phyloP scores from a whole-genome alignment of 2,329 filamentous ascomycete species.

The Cadophora sp. region DNA sequence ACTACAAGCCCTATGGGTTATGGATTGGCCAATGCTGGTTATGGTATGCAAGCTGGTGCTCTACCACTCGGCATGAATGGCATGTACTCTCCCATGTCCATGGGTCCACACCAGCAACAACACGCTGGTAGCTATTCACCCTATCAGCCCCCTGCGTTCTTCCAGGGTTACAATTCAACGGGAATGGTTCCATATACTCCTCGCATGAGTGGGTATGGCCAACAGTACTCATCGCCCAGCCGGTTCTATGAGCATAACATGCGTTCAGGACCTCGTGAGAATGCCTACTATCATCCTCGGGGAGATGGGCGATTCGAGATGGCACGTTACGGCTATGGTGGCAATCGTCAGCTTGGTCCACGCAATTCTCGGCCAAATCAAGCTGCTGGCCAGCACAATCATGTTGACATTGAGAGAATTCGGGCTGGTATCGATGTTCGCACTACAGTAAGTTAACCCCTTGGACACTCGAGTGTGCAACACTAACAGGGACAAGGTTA shows the following conservation, averaged over 20 bases:
- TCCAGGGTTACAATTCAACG: neutral
- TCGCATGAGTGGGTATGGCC: constrained; percentile 1
- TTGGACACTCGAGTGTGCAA: constrained; percentile 20
- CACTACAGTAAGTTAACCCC: constrained; percentile 68
- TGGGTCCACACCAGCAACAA: neutral
- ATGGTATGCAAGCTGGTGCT: neutral
- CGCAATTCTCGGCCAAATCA: constrained; percentile 9
- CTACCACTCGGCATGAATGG: neutral
- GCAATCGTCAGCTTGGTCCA: constrained; percentile 7
- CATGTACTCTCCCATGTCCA: constrained; percentile 4
- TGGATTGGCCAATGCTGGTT: constrained; percentile 6
- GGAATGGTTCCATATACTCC: neutral
- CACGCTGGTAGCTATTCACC: neutral
- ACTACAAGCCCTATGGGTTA: neutral
- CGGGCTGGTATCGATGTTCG: constrained; percentile 73
- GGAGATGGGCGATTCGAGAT: constrained; percentile 5
- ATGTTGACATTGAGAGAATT: constrained; percentile 67
- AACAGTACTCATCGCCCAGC: neutral
- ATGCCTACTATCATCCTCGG: constrained; percentile 14
- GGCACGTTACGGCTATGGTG: neutral
- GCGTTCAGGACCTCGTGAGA: neutral
- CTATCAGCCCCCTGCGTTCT: neutral
- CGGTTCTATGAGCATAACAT: constrained; percentile 4
- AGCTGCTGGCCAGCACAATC: constrained; percentile 59
- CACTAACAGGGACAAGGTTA: constrained; percentile 64